Evolutionary conservation across 169 alveolate genomes (phyloP).

Genomic region (Blepharisma undulans): DNA sequence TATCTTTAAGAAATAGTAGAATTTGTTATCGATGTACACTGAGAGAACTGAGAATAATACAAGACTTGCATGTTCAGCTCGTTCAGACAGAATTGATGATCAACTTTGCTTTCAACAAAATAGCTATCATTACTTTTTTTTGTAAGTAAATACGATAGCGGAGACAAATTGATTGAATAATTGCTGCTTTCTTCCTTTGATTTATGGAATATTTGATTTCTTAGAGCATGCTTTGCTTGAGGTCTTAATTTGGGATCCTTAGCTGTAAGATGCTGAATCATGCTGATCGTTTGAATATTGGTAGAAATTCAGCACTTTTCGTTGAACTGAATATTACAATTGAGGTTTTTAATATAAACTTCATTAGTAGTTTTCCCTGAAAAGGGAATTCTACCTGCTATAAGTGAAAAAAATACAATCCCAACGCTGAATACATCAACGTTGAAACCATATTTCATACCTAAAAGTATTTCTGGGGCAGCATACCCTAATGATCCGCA

Average conservation of each 20-base stretch:
- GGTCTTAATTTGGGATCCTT: not conserved
- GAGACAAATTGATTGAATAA: not conserved
- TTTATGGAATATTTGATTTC: not conserved
- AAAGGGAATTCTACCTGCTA: conserved; percentile 63
- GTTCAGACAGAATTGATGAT: not conserved
- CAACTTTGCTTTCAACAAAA: not conserved
- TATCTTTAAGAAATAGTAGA: not conserved
- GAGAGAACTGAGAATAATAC: not conserved
- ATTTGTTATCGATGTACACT: not conserved
- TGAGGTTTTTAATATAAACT: conserved; percentile 81
- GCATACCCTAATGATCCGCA: conserved; percentile 33
- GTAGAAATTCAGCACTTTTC: not conserved
- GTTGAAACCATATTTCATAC: conserved; percentile 56
- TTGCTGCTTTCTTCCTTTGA: not conserved
- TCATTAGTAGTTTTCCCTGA: not conserved
- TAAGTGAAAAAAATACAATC: conserved; percentile 58
- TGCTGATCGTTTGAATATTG: not conserved
- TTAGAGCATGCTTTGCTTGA: not conserved
- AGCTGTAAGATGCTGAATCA: not conserved
- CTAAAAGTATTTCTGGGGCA: conserved; percentile 29
- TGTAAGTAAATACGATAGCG: not conserved
- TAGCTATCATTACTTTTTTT: not conserved
- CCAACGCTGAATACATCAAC: conserved; percentile 76
- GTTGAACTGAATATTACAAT: conserved; percentile 84
- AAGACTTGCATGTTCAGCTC: not conserved